These are phyloP conservation scores for Debaryomyces udenii DNA, from an alignment of 1,139 yeast genomes.

Conservation along the genomic window DNA sequence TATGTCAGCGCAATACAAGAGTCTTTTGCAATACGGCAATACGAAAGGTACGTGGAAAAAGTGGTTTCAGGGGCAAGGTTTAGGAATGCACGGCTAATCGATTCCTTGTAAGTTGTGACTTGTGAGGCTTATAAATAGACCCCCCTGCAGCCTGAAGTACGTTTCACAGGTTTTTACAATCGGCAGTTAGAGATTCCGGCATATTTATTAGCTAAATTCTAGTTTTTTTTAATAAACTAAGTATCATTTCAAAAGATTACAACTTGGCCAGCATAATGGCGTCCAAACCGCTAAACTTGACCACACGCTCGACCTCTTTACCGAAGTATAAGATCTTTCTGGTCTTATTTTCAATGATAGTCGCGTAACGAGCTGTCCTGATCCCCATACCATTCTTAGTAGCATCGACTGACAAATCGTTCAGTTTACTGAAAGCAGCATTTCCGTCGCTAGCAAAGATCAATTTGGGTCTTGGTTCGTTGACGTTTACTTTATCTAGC, in stretches of 20 bases:
- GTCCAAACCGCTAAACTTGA: constrained; percentile 29
- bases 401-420: constrained; percentile 48
- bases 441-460: constrained; percentile 78
- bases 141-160: no score
- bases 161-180: no score
- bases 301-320: constrained; percentile 32
- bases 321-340: constrained; percentile 22
- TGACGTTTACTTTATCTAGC: constrained; percentile 29
- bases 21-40: background rate
- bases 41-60: no score
- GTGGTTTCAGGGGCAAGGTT: no score
- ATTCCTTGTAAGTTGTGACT: no score
- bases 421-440: constrained; percentile 57
- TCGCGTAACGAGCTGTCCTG: constrained; percentile 76
- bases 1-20: background rate
- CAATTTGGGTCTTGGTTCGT: constrained; percentile 43
- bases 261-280: constrained; percentile 20
- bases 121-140: no score
- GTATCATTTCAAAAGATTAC: constrained; percentile 2
- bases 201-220: no score
- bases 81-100: no score
- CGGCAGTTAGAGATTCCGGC: no score
- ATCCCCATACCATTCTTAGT: constrained; percentile 57
- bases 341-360: constrained; percentile 52
- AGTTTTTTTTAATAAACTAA: no score